phyloP scores from a whole-genome alignment of 164 flowering plant genomes.

The Dillenia suffruticosa region DNA sequence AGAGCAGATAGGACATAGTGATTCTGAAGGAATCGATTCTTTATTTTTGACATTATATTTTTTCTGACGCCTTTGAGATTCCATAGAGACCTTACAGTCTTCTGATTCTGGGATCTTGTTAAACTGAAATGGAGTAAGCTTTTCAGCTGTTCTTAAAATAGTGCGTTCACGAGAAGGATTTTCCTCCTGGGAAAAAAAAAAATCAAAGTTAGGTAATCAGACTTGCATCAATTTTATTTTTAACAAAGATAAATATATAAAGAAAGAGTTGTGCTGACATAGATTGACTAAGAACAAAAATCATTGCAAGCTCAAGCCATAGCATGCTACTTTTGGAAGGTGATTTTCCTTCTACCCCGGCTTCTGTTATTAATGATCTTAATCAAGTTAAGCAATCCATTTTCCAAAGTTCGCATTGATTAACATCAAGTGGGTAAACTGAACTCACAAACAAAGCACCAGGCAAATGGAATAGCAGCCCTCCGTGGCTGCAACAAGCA shows the following conservation, averaged over 20 bases:
- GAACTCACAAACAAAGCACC: no score
- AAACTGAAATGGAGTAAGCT: conserved; percentile 84
- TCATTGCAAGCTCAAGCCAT: no score
- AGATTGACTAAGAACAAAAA: no score
- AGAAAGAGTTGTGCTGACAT: background rate
- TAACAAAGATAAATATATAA: no score
- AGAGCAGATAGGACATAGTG: conserved; percentile 66
- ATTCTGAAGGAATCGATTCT: conserved; percentile 56
- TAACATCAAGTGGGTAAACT: no score
- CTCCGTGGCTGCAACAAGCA: background rate
- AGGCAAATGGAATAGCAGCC: background rate
- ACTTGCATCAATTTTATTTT: no score
- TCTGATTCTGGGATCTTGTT: conserved; percentile 57
- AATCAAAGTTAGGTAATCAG: background rate
- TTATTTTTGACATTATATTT: conserved; percentile 42
- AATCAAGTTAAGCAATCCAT: no score
- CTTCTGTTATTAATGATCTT: no score
- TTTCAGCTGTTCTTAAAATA: conserved; percentile 89
- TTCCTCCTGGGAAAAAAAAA: conserved; percentile 58
- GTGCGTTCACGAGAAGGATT: conserved; percentile 90
- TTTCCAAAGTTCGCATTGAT: no score
- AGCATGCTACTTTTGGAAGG: no score
- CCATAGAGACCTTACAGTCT: conserved; percentile 31
- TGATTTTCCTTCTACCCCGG: no score
- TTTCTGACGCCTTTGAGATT: conserved; percentile 60